These are phyloP conservation scores for Cryptosporidium parvum DNA, from an alignment of 169 alveolate genomes.

Conservation along the genomic window DNA sequence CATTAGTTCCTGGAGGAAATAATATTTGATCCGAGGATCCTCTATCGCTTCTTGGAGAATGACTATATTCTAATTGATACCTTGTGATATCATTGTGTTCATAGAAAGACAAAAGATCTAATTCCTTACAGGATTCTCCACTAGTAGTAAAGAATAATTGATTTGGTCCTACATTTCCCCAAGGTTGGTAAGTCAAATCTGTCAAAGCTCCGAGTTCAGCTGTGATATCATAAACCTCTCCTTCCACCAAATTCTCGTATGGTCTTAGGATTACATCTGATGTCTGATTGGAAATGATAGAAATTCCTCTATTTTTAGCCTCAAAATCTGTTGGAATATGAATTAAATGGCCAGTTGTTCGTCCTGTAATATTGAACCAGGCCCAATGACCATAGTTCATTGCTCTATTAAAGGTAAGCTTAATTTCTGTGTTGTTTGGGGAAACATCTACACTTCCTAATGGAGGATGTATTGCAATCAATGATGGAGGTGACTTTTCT, in stretches of 20 bases:
- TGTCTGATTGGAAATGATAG: constrained; percentile 56
- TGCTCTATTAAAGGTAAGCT: constrained; percentile 79
- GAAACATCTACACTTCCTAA: constrained; percentile 73
- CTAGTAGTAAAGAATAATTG: constrained; percentile 69
- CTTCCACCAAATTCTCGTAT: constrained; percentile 74
- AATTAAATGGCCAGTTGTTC: constrained; percentile 58
- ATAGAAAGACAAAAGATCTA: constrained; percentile 14
- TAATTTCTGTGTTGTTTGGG: constrained; percentile 61
- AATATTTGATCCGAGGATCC: neutral
- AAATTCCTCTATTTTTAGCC: constrained; percentile 45
- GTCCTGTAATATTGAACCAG: constrained; percentile 75
- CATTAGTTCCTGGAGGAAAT: constrained; percentile 68
- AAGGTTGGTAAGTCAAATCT: constrained; percentile 82
- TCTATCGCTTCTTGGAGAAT: constrained; percentile 23
- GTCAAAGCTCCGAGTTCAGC: constrained; percentile 80
- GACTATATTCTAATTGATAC: constrained; percentile 22
- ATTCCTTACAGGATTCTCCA: constrained; percentile 31
- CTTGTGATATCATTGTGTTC: constrained; percentile 7
- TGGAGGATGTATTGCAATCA: constrained; percentile 76
- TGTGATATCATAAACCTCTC: constrained; percentile 78
- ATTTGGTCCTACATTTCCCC: constrained; percentile 81
- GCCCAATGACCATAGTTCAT: constrained; percentile 83
- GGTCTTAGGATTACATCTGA: constrained; percentile 47
- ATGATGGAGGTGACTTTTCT: constrained; percentile 78
- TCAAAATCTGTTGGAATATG: constrained; percentile 72